These are phyloP conservation scores for Aegle marmelos DNA, from an alignment of 345 rosid species.

Conservation along the genomic window DNA sequence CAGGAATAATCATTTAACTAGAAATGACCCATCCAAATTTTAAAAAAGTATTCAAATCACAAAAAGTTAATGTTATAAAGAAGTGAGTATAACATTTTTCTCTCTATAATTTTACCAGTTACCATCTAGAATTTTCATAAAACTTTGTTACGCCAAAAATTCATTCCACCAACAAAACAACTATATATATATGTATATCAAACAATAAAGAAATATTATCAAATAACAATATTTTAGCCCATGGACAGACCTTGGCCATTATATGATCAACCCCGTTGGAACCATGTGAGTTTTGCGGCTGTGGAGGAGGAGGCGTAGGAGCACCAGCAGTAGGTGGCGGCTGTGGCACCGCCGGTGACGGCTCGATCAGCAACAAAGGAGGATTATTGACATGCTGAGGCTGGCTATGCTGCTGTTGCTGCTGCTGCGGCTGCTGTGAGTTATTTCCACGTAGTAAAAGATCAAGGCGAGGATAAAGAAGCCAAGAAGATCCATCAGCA, in stretches of 20 bases:
- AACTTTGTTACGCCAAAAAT: no score
- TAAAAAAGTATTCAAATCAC: no score
- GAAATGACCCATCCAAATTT: no score
- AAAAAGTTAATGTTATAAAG: no score
- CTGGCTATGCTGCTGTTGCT: neutral
- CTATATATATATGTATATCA: no score
- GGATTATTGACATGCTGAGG: conserved; percentile 21
- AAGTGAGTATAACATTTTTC: no score
- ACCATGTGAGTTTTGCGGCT: conserved; percentile 57
- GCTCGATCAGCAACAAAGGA: conserved; percentile 46
- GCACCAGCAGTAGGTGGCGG: conserved; percentile 18
- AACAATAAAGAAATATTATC: no score
- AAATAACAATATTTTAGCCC: neutral
- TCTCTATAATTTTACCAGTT: no score
- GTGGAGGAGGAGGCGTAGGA: conserved; percentile 30
- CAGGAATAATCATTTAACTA: neutral
- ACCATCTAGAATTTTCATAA: no score
- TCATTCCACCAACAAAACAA: no score
- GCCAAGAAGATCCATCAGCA: conserved; percentile 84
- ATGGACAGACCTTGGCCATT: conserved; percentile 46
- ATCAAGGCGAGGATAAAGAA: conserved; percentile 79
- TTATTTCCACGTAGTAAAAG: conserved; percentile 66
- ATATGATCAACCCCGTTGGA: conserved; percentile 62
- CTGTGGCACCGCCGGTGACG: conserved; percentile 19
- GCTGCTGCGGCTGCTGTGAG: conserved; percentile 25